Evolutionary conservation across 768 basidiomycete genomes (phyloP), one percentile per base, ranked within the genome.

Genomic region (button mushroom (Agaricus bisporus)): DNA sequence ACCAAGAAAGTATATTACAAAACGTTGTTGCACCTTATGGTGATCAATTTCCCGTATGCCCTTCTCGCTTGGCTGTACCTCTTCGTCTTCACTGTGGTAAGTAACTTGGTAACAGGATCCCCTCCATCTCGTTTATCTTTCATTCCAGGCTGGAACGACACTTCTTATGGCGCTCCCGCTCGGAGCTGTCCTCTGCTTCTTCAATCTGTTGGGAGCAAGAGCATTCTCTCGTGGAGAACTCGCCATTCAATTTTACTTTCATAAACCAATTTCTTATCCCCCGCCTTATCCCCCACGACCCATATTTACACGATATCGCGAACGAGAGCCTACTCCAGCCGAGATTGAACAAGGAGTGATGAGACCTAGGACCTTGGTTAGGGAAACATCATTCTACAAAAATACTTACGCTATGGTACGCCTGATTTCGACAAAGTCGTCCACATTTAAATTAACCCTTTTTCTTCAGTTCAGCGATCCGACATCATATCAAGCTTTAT

Each of bases 401-500:
- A 91, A 90, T 57, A 70, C 86, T 1, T 90, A 89, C 60, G 78
- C 86, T 5, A 89, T 91, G 89, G 88, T 48, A 15, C 3, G 17
- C 32, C 10, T 17, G 5, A n/a, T 87, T 56, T 35, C 5, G 8
- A 8, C 32, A 7, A 32, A 11, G 82, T 66, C 15, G n/a, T 17
- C 42, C 18, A 29, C 37, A 44, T 25, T 28, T 22, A 39, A 35
- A 48, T 5, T 43, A 28, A 32, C 32, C n/a, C 22, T 42, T 17
- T 10, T 37, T 20, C 38, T 32, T 17, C 59, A 90, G 88, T 91
- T 91, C 68, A 83, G 85, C 39, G 89, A 91, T 61, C 71, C 85
- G 37, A 88, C 85, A 4, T 87, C 89, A 15, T 91, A 89, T 66
- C 87, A 88, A 70, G 85, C 90, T 0, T 75, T 92, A 3, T 91